Evolutionary conservation across 176 grass and related monocot species (phyloP).

Genomic region (Miscanthus lutarioriparius): DNA sequence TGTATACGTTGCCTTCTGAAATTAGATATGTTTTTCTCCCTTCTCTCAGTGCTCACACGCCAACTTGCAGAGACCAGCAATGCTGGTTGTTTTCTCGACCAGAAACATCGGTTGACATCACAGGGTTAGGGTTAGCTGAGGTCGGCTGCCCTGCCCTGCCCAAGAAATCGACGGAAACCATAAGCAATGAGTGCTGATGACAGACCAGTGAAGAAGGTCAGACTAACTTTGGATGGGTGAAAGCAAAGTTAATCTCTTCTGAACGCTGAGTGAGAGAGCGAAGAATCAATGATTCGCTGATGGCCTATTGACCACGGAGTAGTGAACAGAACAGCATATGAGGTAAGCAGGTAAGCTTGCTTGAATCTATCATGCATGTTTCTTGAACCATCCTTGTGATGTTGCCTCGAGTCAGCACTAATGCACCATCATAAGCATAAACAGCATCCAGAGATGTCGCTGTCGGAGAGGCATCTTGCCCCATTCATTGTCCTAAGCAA

Average conservation of each 20-base stretch:
- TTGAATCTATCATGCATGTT: slow-evolving; percentile 7
- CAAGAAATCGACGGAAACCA: slow-evolving; percentile 26
- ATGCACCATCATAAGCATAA: not conserved
- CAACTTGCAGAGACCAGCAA: not conserved
- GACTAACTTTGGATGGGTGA: not conserved
- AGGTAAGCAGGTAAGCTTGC: not conserved
- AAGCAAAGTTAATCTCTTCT: slow-evolving; percentile 28
- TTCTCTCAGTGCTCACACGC: not conserved
- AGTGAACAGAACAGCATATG: not conserved
- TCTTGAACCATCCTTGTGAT: not conserved
- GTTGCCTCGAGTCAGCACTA: slow-evolving; percentile 5
- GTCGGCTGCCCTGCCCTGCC: not conserved
- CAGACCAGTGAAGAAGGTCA: slow-evolving; percentile 17
- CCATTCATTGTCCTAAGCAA: slow-evolving; percentile 14
- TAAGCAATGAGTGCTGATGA: slow-evolving; percentile 1
- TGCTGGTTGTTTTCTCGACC: not conserved
- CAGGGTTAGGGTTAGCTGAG: slow-evolving; percentile 32
- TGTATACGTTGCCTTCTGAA: not conserved
- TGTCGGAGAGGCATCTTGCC: slow-evolving; percentile 28
- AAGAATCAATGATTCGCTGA: not conserved
- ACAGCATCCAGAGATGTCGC: slow-evolving; percentile 16
- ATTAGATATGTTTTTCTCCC: not conserved
- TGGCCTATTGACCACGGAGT: not conserved
- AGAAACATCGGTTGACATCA: slow-evolving; percentile 50
- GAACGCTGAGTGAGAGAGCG: not conserved